Conservation (phyloP, 768 basidiomycete species). For the Russula lepida region DNA sequence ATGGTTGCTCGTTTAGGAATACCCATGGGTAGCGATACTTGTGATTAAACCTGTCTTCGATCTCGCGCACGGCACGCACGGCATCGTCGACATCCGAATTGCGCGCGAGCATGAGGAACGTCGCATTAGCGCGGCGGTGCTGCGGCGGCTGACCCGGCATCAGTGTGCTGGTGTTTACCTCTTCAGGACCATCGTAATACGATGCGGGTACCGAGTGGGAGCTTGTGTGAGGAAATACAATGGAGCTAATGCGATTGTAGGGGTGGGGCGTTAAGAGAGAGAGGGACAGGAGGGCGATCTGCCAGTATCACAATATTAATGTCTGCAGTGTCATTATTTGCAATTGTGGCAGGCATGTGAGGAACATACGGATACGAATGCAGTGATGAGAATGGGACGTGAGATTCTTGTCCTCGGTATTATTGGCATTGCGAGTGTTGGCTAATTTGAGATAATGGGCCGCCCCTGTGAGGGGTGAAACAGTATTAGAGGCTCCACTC, state of each 20-base stretch:
- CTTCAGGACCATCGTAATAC: not conserved
- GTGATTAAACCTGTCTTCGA: conserved; percentile 85
- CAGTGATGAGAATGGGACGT: not conserved
- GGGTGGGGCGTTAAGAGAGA: not conserved
- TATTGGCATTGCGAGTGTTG: not conserved
- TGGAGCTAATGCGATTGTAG: not conserved
- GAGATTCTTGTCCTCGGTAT: not conserved
- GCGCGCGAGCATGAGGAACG: conserved; percentile 46
- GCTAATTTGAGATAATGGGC: not conserved
- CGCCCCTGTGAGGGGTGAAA: not conserved
- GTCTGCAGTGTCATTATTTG: not conserved
- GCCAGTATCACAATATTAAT: not conserved
- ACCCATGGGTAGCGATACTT: conserved; percentile 78
- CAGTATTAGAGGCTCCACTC: not conserved
- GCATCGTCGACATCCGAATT: conserved; percentile 55
- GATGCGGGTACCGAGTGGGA: not conserved
- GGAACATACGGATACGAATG: not conserved
- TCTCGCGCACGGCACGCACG: conserved; percentile 55
- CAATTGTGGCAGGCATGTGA: not conserved
- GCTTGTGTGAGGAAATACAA: not conserved
- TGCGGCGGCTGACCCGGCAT: not conserved
- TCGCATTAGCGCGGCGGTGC: conserved; percentile 26
- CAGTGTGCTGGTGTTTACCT: not conserved
- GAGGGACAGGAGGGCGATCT: not conserved
- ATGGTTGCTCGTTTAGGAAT: conserved; percentile 80